Percentiles rank a stretch among this genome's conserved stretches.
Conservation (phyloP, 2,329 filamentous ascomycete genomes). For the Ophiostoma sp. region DNA sequence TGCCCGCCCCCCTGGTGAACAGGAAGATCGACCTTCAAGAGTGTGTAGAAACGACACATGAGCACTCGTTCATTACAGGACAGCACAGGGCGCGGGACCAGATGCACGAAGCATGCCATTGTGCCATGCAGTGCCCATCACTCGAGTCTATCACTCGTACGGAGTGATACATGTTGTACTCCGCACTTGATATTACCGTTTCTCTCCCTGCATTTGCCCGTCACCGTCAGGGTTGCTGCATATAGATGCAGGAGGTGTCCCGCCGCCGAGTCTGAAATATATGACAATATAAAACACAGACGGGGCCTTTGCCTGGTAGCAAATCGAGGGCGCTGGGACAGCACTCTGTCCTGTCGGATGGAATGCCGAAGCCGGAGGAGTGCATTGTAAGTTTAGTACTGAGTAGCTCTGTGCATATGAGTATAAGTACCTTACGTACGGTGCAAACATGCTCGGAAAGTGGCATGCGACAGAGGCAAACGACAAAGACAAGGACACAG, state of each 20-base stretch:
- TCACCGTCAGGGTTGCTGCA: neutral
- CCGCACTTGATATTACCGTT: constrained; percentile 4
- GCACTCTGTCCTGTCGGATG: neutral
- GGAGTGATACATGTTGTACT: neutral
- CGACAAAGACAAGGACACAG: neutral
- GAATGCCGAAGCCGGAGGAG: neutral
- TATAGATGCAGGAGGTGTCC: neutral
- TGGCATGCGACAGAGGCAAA: neutral
- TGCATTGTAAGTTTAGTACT: neutral
- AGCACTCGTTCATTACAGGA: neutral
- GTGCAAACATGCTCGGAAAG: neutral
- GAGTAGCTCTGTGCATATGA: neutral
- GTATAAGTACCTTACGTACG: neutral
- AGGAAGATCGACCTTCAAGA: neutral
- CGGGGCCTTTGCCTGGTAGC: no score
- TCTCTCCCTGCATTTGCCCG: neutral
- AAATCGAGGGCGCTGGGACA: no score
- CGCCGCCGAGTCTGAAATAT: neutral
- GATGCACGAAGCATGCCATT: neutral
- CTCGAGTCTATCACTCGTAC: neutral
- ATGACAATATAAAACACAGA: neutral
- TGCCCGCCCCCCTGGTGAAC: neutral
- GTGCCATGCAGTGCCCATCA: constrained; percentile 5
- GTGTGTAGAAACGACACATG: neutral
- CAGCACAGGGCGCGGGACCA: neutral